Conservation (phyloP, 192 early-diverging fungal genomes). For the Coemansia umbellata region DNA sequence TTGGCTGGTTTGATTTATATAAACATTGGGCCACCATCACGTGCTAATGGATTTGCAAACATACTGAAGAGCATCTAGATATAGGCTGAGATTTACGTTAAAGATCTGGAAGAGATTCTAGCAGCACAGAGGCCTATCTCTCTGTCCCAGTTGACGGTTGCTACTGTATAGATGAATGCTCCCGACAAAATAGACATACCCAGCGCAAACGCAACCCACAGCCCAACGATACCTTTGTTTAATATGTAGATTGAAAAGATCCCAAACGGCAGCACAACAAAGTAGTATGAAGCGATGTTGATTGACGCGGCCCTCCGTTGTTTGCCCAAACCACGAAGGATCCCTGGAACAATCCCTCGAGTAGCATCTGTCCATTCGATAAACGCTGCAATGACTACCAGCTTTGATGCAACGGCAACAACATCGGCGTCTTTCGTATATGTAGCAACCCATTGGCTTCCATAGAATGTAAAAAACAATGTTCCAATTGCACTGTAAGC, state of each 20-base stretch:
- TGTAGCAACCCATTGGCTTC: constrained; percentile 58
- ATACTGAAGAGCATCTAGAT: background rate
- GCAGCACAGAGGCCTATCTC: constrained; percentile 22
- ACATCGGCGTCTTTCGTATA: constrained; percentile 45
- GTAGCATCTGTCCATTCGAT: constrained; percentile 54
- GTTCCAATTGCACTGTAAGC: constrained; percentile 56
- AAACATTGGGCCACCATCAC: background rate
- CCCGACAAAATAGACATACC: constrained; percentile 33
- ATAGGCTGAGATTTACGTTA: too few species aligned
- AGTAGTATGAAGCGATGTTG: constrained; percentile 53
- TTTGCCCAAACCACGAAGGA: constrained; percentile 54
- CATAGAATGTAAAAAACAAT: constrained; percentile 24
- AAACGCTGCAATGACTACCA: constrained; percentile 26
- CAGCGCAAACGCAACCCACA: constrained; percentile 36
- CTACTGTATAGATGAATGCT: constrained; percentile 12
- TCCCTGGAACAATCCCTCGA: constrained; percentile 57
- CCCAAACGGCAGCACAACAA: constrained; percentile 50
- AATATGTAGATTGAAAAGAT: constrained; percentile 21
- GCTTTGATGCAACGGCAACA: constrained; percentile 16
- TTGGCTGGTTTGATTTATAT: too few species aligned
- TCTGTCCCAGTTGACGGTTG: constrained; percentile 17
- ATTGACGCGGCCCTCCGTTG: constrained; percentile 51
- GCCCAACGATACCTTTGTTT: constrained; percentile 28
- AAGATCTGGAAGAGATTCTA: too few species aligned
- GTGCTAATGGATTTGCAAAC: background rate